A percentile compares a stretch with the other conserved stretches of the same genome.
These are phyloP conservation scores for Globisporangium ultimum DNA, from an alignment of 352 stramenopile species.

Conservation along the genomic window DNA sequence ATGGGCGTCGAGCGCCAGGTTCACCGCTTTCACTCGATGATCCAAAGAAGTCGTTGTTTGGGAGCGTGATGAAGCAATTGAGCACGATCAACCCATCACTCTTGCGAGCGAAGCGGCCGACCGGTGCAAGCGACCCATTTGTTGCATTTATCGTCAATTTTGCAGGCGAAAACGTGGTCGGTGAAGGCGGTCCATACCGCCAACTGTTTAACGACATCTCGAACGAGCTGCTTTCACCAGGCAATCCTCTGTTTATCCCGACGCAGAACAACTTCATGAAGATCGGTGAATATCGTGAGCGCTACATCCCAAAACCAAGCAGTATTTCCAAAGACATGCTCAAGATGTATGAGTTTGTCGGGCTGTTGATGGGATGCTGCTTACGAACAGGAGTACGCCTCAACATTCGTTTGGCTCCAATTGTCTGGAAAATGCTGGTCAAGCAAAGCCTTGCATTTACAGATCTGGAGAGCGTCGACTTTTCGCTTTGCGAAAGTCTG, in stretches of 20 bases:
- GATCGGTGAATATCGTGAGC: conserved; percentile 67
- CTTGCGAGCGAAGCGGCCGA: conserved; percentile 67
- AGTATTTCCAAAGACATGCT: conserved; percentile 52
- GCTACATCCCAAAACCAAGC: conserved; percentile 57
- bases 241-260: conserved; percentile 59
- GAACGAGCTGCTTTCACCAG: conserved; percentile 48
- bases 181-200: conserved; percentile 72
- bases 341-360: conserved; percentile 76
- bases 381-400: conserved; percentile 72
- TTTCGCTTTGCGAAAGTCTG: conserved; percentile 50
- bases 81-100: conserved; percentile 36
- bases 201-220: conserved; percentile 81
- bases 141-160: conserved; percentile 82
- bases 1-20: conserved; percentile 19
- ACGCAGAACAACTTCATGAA: conserved; percentile 74
- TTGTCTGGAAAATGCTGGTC: conserved; percentile 81
- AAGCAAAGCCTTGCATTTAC: conserved; percentile 58
- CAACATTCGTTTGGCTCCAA: conserved; percentile 64
- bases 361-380: conserved; percentile 74
- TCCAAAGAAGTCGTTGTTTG: conserved; percentile 66
- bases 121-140: conserved; percentile 74
- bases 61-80: conserved; percentile 55
- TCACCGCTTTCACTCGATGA: conserved; percentile 30
- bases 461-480: conserved; percentile 63
- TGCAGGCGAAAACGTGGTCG: conserved; percentile 73